Base-by-base conservation (phyloP, 345 rosid species). In the Psidium friedrichsthalianum region DNA sequence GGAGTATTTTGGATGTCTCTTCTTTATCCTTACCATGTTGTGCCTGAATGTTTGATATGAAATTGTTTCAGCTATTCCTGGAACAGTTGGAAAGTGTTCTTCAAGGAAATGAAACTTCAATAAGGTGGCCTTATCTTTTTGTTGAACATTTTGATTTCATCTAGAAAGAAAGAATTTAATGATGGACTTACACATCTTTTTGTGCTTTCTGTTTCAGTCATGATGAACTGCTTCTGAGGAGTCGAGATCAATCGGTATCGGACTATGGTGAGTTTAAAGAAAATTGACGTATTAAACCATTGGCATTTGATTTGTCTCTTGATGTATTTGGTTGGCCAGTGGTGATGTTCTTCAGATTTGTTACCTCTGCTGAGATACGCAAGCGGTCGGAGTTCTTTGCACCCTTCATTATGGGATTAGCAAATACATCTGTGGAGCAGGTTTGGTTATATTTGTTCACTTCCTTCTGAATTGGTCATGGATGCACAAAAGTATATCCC, bases 271-370 rank as follows among this genome's bases (percentile, higher is more conserved):
- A 93, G 98, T 83, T 56, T 56, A 84, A 25, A 76, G 36, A 56
- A 76, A 74, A 36, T 87, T n/a, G 27, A 84, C 47, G 32, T 85
- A 87, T 86, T 85, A 58, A 83, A 82, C 32, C 53, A 55, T 85
- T 49, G 52, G 55, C 55, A 86, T 44, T 27, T 24, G 9, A 18
- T 58, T 52, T 80, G 27, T 87, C 59, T 88, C 80, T 87, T 97
- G 86, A 97, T 90, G 89, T 58, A 80, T 86, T 88, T 87, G 86
- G 91, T 90, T 89, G 90, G 90, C 88, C 89, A 98, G 99, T 95
- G 90, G 99, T 98, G 84, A 98, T 98, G 99, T 98, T 98, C 91
- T 95, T 98, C 93, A 98, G 99, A 90, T 98, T 98, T 91, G 99
- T 98, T 86, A 95, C 99, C 81, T 91, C 99, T 87, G 99, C 98